phyloP scores from a whole-genome alignment of 2,329 filamentous ascomycete genomes.

The Alternaria postmessia region DNA sequence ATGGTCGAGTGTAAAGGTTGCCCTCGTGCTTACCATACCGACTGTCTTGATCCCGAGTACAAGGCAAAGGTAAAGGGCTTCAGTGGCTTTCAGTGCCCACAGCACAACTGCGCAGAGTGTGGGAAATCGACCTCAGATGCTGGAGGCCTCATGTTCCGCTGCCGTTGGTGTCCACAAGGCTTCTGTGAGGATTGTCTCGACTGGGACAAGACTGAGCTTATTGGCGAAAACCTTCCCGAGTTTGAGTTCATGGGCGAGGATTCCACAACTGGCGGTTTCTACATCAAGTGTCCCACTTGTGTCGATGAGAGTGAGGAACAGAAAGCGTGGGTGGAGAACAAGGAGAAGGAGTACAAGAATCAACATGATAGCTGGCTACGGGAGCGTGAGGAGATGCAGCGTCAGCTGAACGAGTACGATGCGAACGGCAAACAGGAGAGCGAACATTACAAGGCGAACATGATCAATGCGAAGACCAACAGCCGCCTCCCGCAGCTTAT shows the following conservation, averaged over 20 bases:
- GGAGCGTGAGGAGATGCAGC: conserved; percentile 26
- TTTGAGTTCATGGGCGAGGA: conserved; percentile 60
- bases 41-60: conserved; percentile 57
- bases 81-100: conserved; percentile 62
- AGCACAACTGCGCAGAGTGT: conserved; percentile 65
- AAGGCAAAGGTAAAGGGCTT: conserved; percentile 55
- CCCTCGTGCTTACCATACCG: conserved; percentile 62
- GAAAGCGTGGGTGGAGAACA: conserved; percentile 33
- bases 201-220: conserved; percentile 58
- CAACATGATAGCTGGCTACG: conserved; percentile 34
- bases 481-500: background rate
- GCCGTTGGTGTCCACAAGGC: conserved; percentile 63
- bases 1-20: conserved; percentile 61
- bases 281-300: conserved; percentile 61
- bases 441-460: background rate
- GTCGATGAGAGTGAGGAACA: conserved; percentile 29
- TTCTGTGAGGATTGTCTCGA: conserved; percentile 69
- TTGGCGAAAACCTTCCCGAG: conserved; percentile 62
- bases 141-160: conserved; percentile 61
- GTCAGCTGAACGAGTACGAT: conserved; percentile 22
- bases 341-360: conserved; percentile 33
- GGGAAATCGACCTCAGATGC: conserved; percentile 60
- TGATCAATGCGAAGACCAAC: background rate
- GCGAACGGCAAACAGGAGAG: background rate
- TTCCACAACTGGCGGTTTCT: conserved; percentile 57